Conservation (phyloP, 768 basidiomycete species). For the Mycena chlorophos region DNA sequence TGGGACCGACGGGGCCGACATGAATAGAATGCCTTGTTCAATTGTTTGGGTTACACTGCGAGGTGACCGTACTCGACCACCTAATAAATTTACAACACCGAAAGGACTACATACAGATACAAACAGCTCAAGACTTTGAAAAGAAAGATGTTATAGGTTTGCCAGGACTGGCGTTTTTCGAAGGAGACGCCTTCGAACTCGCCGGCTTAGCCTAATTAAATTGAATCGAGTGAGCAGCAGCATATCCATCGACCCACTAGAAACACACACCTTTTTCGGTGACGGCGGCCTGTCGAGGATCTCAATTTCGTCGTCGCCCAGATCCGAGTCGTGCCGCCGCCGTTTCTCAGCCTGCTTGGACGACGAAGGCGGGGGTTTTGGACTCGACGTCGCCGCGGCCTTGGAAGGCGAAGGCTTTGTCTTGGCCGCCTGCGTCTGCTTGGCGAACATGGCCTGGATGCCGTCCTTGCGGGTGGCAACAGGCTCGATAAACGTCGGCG, state of each 20-base stretch:
- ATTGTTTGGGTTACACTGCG: too few species aligned
- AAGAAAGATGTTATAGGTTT: too few species aligned
- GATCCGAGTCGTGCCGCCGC: neutral
- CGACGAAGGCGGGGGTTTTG: neutral
- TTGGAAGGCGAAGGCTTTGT: neutral
- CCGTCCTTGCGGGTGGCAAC: constrained; percentile 80
- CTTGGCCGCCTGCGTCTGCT: constrained; percentile 43
- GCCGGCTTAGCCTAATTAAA: too few species aligned
- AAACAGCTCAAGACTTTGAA: too few species aligned
- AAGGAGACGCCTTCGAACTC: too few species aligned
- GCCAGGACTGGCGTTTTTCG: too few species aligned
- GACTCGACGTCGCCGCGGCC: neutral
- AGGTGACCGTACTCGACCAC: too few species aligned
- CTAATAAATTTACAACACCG: neutral
- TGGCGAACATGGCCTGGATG: constrained; percentile 79
- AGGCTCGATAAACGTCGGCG: constrained; percentile 79
- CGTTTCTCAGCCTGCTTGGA: constrained; percentile 6
- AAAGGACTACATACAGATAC: neutral
- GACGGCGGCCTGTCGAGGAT: constrained; percentile 5
- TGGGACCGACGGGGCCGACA: too few species aligned
- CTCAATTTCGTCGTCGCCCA: constrained; percentile 2
- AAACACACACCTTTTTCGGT: constrained; percentile 17
- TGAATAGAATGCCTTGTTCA: too few species aligned
- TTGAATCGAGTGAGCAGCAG: too few species aligned
- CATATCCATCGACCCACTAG: too few species aligned